Percentiles rank a stretch among this genome's conserved stretches.
phyloP scores from a whole-genome alignment of 345 rosid species.

The Heritiera littoralis region DNA sequence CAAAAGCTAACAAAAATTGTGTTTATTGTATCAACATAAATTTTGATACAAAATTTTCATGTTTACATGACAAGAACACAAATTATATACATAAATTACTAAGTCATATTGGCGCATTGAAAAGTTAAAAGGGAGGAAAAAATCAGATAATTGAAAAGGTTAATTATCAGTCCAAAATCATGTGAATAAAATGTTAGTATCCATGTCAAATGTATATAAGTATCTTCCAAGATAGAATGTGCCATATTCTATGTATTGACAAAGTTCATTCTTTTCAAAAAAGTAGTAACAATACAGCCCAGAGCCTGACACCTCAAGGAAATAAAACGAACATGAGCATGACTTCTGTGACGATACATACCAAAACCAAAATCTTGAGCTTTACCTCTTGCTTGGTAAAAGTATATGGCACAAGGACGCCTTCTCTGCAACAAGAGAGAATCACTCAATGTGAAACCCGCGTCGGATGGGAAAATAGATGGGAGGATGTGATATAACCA shows the following conservation, averaged over 20 bases:
- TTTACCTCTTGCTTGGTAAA: not conserved
- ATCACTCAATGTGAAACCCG: not conserved
- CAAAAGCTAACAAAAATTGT: no score
- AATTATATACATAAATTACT: no score
- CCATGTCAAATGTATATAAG: no score
- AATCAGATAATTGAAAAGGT: not conserved
- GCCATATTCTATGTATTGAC: not conserved
- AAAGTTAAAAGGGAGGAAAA: not conserved
- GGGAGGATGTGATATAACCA: not conserved
- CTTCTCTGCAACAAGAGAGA: not conserved
- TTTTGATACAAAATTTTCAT: no score
- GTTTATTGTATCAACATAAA: no score
- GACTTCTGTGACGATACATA: not conserved
- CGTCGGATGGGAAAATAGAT: not conserved
- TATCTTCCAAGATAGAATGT: not conserved
- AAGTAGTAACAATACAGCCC: not conserved
- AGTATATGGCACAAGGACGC: not conserved
- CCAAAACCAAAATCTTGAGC: not conserved
- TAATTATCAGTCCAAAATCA: no score
- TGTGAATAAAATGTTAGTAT: no score
- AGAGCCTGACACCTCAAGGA: not conserved
- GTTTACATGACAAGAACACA: no score
- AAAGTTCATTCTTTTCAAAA: conserved; percentile 1
- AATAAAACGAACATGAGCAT: not conserved
- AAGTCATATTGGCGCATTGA: not conserved